phyloP scores from a whole-genome alignment of 2,329 filamentous ascomycete genomes.

The Tolypocladium album region DNA sequence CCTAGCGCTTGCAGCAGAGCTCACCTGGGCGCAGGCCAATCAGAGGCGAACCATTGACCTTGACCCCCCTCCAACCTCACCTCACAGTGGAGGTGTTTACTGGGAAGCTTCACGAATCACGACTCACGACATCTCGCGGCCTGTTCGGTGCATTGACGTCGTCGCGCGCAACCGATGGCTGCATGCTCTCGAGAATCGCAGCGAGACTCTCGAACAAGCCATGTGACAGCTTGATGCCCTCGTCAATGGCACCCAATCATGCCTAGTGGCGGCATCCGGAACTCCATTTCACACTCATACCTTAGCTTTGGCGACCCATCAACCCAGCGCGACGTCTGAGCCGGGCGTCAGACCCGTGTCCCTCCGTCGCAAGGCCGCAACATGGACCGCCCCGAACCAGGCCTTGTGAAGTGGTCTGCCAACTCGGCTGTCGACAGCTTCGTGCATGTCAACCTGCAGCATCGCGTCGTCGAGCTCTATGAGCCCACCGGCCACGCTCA shows the following conservation, averaged over 20 bases:
- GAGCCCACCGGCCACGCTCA: slow-evolving; percentile 50
- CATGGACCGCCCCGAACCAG: slow-evolving; percentile 51
- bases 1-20: not conserved
- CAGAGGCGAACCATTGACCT: not conserved
- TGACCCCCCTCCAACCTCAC: not conserved
- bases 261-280: not conserved
- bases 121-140: not conserved
- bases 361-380: slow-evolving; percentile 3
- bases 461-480: slow-evolving; percentile 52
- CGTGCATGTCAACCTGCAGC: slow-evolving; percentile 54
- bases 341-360: not conserved
- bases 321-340: not conserved
- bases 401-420: slow-evolving; percentile 57
- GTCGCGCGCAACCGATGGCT: not conserved
- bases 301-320: not conserved
- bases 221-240: not conserved
- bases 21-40: not conserved
- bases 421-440: slow-evolving; percentile 48
- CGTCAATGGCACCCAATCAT: not conserved
- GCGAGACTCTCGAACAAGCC: not conserved
- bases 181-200: not conserved
- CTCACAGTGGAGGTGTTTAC: not conserved
- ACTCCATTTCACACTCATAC: not conserved
- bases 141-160: not conserved
- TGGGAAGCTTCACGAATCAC: not conserved